phyloP scores from a whole-genome alignment of 2,329 filamentous ascomycete species.

The Fusarium anthophilum region DNA sequence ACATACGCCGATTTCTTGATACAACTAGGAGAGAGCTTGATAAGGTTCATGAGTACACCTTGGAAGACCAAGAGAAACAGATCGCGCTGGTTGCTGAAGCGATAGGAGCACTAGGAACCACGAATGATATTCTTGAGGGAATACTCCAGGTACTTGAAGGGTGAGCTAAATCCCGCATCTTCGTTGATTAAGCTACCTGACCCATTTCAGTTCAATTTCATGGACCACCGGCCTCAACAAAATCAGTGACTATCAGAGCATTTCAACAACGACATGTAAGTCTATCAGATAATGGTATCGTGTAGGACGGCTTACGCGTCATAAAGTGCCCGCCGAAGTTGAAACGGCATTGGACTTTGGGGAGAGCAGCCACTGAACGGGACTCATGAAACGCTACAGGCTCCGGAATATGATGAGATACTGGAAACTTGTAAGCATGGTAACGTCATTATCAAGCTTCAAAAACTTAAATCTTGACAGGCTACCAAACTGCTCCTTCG shows the following conservation, averaged over 20 bases:
- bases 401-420: background rate
- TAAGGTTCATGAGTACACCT: accelerated
- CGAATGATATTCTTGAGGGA: background rate
- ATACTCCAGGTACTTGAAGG: background rate
- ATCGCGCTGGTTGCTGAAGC: accelerated
- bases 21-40: accelerated
- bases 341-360: accelerated
- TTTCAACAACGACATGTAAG: background rate
- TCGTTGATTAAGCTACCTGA: accelerated
- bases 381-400: accelerated
- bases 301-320: background rate
- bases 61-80: too few relatives aligned
- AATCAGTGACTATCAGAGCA: accelerated
- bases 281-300: accelerated
- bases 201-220: accelerated
- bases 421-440: background rate
- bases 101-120: accelerated
- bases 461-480: background rate
- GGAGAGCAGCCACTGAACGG: accelerated
- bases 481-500: accelerated
- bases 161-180: background rate
- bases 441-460: accelerated
- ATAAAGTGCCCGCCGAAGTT: background rate
- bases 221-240: accelerated
- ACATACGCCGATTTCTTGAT: accelerated